Conservation (phyloP, 2,329 filamentous ascomycete genomes). For the Alternaria panax region DNA sequence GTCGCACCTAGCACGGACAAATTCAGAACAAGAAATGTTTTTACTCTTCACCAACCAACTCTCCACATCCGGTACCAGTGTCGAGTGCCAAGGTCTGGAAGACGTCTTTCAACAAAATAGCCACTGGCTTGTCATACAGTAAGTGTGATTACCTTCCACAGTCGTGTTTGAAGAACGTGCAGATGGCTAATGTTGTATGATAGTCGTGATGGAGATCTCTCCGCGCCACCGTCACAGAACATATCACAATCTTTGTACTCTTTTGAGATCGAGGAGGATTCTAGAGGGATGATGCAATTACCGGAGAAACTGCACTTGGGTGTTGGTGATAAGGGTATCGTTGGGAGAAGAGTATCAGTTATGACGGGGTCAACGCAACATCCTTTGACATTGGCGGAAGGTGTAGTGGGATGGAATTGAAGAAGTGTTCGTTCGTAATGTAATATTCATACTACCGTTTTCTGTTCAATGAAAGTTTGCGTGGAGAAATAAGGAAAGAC, state of each 20-base stretch:
- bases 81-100: slow-evolving; percentile 37
- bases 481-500: too few species aligned
- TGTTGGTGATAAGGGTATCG: slow-evolving; percentile 43
- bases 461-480: not conserved
- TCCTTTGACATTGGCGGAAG: slow-evolving; percentile 37
- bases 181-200: not conserved
- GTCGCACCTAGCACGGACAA: slow-evolving; percentile 9
- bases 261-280: slow-evolving; percentile 27
- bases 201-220: slow-evolving; percentile 44
- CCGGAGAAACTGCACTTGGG: slow-evolving; percentile 37
- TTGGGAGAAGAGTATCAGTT: slow-evolving; percentile 43
- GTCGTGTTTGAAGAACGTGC: not conserved
- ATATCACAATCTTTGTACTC: slow-evolving; percentile 32
- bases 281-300: slow-evolving; percentile 20
- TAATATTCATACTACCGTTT: fast-evolving
- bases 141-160: not conserved
- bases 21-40: slow-evolving; percentile 31
- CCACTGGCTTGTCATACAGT: slow-evolving; percentile 46
- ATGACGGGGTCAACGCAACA: slow-evolving; percentile 34
- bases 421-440: fast-evolving
- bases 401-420: slow-evolving; percentile 49
- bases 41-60: slow-evolving; percentile 42
- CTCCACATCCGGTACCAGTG: slow-evolving; percentile 31
- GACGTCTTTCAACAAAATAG: slow-evolving; percentile 7
- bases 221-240: slow-evolving; percentile 1